Percentiles rank a stretch among this genome's conserved stretches.
Evolutionary conservation across 2,329 filamentous ascomycete species (phyloP).

Genomic region (Clonostachys rosea): DNA sequence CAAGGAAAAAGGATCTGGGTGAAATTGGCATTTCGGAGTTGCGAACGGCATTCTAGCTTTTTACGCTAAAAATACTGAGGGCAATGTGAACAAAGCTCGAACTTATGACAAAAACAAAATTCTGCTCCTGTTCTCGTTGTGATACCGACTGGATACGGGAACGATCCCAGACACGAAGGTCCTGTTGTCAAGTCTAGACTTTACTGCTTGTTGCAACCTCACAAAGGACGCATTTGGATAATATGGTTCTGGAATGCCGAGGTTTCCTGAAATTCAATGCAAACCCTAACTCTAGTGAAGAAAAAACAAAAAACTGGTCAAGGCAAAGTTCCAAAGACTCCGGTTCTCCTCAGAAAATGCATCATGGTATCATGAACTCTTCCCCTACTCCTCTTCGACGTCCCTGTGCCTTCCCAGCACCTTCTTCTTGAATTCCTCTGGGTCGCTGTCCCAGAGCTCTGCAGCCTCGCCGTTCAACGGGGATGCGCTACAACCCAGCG

Average conservation of each 20-base stretch:
- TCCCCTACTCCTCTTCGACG: constrained; percentile 55
- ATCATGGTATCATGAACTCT: too few species aligned
- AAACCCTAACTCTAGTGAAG: not conserved
- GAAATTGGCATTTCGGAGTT: constrained; percentile 41
- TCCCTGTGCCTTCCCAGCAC: constrained; percentile 59
- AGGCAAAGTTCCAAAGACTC: constrained; percentile 14
- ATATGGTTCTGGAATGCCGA: not conserved
- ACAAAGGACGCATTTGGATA: not conserved
- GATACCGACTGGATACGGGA: too few species aligned
- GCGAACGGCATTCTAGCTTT: constrained; percentile 39
- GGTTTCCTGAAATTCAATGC: not conserved
- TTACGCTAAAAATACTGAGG: constrained; percentile 19
- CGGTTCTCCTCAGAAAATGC: constrained; percentile 1
- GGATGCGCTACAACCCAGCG: constrained; percentile 59
- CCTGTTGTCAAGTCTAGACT: not conserved
- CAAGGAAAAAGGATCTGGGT: constrained; percentile 27
- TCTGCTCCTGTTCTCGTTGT: not conserved
- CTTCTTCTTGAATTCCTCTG: constrained; percentile 80
- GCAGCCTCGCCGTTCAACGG: constrained; percentile 95
- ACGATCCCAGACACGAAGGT: not conserved
- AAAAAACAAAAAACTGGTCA: constrained; percentile 19
- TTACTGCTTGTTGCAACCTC: not conserved
- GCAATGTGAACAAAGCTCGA: constrained; percentile 7
- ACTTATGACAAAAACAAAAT: constrained; percentile 21
- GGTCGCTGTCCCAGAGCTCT: constrained; percentile 89